These are phyloP conservation scores for Dunaliella primolecta DNA, from an alignment of 139 green algal genomes.

Conservation along the genomic window DNA sequence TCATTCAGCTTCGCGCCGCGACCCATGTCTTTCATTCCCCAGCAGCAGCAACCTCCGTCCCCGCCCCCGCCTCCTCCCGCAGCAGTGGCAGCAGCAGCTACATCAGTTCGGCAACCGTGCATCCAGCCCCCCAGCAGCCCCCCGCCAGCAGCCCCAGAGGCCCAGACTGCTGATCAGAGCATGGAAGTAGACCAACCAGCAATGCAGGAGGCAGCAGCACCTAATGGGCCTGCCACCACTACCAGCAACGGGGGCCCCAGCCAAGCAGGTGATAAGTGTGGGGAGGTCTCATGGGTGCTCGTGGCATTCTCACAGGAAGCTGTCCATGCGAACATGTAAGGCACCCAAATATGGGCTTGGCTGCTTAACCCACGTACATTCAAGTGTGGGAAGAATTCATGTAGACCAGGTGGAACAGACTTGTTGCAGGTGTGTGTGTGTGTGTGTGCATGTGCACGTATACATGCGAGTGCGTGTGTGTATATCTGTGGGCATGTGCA, in stretches of 20 bases:
- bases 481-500: background rate
- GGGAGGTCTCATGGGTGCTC: too few relatives aligned
- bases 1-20: constrained; percentile 26
- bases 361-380: too few relatives aligned
- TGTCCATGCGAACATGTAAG: too few relatives aligned
- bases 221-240: background rate
- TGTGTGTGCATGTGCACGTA: too few relatives aligned
- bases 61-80: constrained; percentile 12
- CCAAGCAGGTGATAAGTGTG: background rate
- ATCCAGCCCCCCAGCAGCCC: background rate
- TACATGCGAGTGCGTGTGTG: too few relatives aligned
- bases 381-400: too few relatives aligned
- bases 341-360: too few relatives aligned
- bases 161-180: background rate
- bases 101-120: background rate
- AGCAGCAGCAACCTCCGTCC: constrained; percentile 25
- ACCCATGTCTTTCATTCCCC: constrained; percentile 5
- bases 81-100: constrained; percentile 15
- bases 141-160: background rate
- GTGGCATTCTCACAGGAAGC: too few relatives aligned
- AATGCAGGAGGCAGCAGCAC: background rate
- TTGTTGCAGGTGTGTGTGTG: too few relatives aligned
- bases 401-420: too few relatives aligned
- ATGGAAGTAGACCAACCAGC: background rate
- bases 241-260: background rate